Evolutionary conservation across 192 early-diverging fungal species (phyloP).

Genomic region (Diversispora epigaea): DNA sequence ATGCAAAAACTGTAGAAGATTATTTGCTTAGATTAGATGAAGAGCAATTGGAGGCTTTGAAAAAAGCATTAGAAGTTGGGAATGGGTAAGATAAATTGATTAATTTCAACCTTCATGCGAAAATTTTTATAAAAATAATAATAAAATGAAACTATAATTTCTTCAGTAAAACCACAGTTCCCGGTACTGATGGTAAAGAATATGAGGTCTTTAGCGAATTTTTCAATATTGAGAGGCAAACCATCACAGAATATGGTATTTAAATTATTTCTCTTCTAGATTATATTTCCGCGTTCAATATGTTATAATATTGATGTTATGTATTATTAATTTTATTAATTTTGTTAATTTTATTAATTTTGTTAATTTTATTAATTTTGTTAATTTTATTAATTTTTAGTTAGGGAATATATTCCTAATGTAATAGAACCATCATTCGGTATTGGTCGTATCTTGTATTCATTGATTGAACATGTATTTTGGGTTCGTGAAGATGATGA

Average conservation of each 20-base stretch:
- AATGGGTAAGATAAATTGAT: conserved; percentile 55
- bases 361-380: not conserved
- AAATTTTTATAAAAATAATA: conserved; percentile 35
- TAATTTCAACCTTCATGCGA: conserved; percentile 30
- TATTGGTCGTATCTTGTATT: conserved; percentile 96
- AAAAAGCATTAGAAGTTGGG: conserved; percentile 62
- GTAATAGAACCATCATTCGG: conserved; percentile 99
- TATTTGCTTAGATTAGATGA: conserved; percentile 62
- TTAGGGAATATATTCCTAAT: conserved; percentile 95
- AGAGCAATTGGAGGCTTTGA: conserved; percentile 57
- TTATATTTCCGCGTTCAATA: not conserved
- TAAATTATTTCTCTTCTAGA: not conserved
- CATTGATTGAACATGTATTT: conserved; percentile 93
- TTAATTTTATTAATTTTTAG: conserved; percentile 33
- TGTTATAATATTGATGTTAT: no score
- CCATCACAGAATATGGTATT: conserved; percentile 45
- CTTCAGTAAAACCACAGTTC: conserved; percentile 12
- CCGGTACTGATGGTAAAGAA: conserved; percentile 1
- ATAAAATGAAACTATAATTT: conserved; percentile 27
- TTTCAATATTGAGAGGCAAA: conserved; percentile 35
- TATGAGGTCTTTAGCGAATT: conserved; percentile 35
- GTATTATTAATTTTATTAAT: not conserved
- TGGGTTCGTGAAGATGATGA: conserved; percentile 89
- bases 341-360: not conserved
- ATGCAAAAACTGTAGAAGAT: conserved; percentile 85